Base-by-base conservation (phyloP, 345 rosid genomes). In the Eucalyptus coolabah region DNA sequence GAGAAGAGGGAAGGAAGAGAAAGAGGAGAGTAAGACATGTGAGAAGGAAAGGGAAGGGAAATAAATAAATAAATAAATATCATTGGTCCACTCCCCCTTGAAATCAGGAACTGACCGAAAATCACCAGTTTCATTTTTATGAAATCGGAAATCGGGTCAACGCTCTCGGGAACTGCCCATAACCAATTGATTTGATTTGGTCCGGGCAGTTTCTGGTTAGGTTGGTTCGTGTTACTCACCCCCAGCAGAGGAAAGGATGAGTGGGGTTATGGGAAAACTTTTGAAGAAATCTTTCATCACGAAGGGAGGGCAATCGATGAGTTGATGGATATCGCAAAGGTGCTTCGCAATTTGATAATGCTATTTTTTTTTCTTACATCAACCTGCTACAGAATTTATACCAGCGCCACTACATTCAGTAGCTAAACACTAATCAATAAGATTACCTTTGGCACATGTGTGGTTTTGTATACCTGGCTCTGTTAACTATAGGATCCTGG, bases 281-380 rank as follows among this genome's bases (percentile, higher is more conserved):
- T 98, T 81, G 95, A 95, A 92, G 93, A 93, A 89, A 91, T 95
- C 87, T 96, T 96, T 97, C 93, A 92, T 89, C 63, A 45, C 82
- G 94, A 95, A 86, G 98, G 99, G 86, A 95, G 88, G 92, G 95
- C 93, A 72, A 94, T 95, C 90, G 99, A 97, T 92, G 95, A 96
- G 88, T 94, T 97, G 88, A 83, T 97, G 92, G 93, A 90, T 92
- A 92, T 96, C 90, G 96, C 99, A 60, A 97, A 96, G 98, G 99
- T 97, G 32, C 32, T 60, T 28, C 69, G 17, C 69, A 60, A 26
- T 28, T 56, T 56, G 30, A 56, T 56, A 4, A 56, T 56, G 63
- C 63, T 23, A 9, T 56, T 56, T 90, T 51, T 51, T 60, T 83
- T 17, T 88, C 30, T 80, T 54, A 12, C 67, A 28, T 32, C 10